phyloP scores from a whole-genome alignment of 495 filamentous ascomycete genomes.

The Jackrogersella multiformis region DNA sequence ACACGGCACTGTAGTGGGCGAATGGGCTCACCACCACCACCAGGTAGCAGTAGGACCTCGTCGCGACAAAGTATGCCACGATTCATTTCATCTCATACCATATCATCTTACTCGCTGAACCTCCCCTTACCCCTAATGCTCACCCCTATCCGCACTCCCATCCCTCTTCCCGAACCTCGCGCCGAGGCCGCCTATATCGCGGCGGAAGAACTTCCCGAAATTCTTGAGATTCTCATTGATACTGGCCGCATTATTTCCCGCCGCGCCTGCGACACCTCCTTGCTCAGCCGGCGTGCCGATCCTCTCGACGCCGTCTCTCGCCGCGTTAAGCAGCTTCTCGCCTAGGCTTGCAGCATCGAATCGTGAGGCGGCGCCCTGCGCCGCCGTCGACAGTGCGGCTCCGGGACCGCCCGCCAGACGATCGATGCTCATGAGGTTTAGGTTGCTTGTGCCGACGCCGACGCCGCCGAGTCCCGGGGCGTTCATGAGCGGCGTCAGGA shows the following conservation, averaged over 20 bases:
- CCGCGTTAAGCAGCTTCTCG: constrained; percentile 77
- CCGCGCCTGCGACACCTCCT: constrained; percentile 59
- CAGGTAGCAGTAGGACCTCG: too few species aligned
- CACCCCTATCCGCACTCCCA: constrained; percentile 43
- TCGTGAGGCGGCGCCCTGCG: constrained; percentile 62
- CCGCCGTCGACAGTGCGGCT: constrained; percentile 36
- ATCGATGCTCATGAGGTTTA: constrained; percentile 26
- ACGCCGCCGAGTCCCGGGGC: constrained; percentile 50
- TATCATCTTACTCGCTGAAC: background rate
- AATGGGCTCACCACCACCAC: too few species aligned
- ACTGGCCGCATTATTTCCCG: constrained; percentile 60
- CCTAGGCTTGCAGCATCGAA: constrained; percentile 83
- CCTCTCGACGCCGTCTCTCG: constrained; percentile 88
- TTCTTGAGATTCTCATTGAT: constrained; percentile 93
- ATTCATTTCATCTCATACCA: too few species aligned
- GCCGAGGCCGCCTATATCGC: constrained; percentile 86
- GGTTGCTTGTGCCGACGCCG: constrained; percentile 45
- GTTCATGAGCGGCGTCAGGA: constrained; percentile 69
- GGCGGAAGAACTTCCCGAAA: constrained; percentile 93
- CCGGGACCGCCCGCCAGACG: constrained; percentile 15
- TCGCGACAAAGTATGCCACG: too few species aligned
- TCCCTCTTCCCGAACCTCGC: constrained; percentile 70
- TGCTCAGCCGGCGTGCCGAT: constrained; percentile 69
- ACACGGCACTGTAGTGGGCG: too few species aligned
- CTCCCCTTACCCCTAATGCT: constrained; percentile 2